A percentile compares a stretch with the other conserved stretches of the same genome.
phyloP scores from a whole-genome alignment of 768 basidiomycete species.

The Tulasnella sp. region DNA sequence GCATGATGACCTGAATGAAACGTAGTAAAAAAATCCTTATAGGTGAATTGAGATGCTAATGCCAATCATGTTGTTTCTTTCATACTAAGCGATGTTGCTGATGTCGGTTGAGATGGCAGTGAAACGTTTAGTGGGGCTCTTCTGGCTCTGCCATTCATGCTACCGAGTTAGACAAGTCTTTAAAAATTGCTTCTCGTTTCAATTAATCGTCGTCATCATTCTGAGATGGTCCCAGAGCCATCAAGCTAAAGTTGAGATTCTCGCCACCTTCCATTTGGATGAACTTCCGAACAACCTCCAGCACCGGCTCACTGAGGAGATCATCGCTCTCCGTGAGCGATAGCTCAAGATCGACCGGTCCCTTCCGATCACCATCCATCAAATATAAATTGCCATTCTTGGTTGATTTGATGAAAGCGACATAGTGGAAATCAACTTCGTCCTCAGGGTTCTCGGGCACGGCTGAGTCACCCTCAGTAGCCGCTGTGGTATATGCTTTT shows the following conservation, averaged over 20 bases:
- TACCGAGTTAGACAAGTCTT: too few relatives aligned
- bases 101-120: too few relatives aligned
- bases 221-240: constrained; percentile 1
- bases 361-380: constrained; percentile 11
- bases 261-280: constrained; percentile 1
- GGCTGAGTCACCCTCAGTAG: constrained; percentile 5
- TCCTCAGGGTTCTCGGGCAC: constrained; percentile 8
- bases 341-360: constrained; percentile 2
- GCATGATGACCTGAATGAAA: too few relatives aligned
- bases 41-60: too few relatives aligned
- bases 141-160: too few relatives aligned
- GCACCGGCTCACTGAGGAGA: background rate
- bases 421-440: constrained; percentile 14
- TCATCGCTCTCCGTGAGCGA: background rate
- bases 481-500: background rate
- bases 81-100: too few relatives aligned
- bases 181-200: too few relatives aligned
- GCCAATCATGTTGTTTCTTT: too few relatives aligned
- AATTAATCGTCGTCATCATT: too few relatives aligned
- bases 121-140: too few relatives aligned
- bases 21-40: too few relatives aligned
- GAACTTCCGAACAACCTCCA: background rate
- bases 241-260: constrained; percentile 11
- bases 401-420: constrained; percentile 3
- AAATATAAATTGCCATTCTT: constrained; percentile 10